A percentile compares a stretch with the other conserved stretches of the same genome.
Evolutionary conservation across 257 asterid genomes (phyloP).

Genomic region (Solanum neorickii): DNA sequence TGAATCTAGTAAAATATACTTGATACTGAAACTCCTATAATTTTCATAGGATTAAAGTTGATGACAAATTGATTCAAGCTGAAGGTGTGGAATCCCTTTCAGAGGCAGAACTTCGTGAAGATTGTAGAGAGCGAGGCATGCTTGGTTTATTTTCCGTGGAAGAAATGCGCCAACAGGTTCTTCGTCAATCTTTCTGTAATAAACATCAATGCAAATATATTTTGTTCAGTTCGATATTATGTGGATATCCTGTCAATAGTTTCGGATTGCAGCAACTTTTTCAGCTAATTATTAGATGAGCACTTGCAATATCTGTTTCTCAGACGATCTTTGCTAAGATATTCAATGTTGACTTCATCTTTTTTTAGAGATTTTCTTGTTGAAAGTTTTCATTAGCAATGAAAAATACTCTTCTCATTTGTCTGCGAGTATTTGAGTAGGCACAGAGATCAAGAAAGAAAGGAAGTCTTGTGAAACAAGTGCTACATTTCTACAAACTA

Average conservation of each 20-base stretch:
- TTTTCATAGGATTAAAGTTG: constrained; percentile 50
- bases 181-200: not conserved
- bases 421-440: not conserved
- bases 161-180: constrained; percentile 93
- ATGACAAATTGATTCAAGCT: constrained; percentile 73
- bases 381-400: not conserved
- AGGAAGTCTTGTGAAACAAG: not conserved
- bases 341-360: not conserved
- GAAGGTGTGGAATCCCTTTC: constrained; percentile 90
- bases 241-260: not conserved
- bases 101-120: constrained; percentile 92
- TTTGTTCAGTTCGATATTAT: not conserved
- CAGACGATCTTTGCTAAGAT: not conserved
- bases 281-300: not conserved
- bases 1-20: not conserved
- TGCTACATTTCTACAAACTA: not conserved
- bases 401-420: not conserved
- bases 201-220: not conserved
- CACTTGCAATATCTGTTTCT: not conserved
- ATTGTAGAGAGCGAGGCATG: constrained; percentile 91
- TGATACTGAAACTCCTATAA: not conserved
- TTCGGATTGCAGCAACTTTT: not conserved
- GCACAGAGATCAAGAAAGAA: not conserved
- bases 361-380: not conserved
- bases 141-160: constrained; percentile 67